Base-by-base conservation (phyloP, 2,329 filamentous ascomycete species). In the Aspergillus brasiliensis region DNA sequence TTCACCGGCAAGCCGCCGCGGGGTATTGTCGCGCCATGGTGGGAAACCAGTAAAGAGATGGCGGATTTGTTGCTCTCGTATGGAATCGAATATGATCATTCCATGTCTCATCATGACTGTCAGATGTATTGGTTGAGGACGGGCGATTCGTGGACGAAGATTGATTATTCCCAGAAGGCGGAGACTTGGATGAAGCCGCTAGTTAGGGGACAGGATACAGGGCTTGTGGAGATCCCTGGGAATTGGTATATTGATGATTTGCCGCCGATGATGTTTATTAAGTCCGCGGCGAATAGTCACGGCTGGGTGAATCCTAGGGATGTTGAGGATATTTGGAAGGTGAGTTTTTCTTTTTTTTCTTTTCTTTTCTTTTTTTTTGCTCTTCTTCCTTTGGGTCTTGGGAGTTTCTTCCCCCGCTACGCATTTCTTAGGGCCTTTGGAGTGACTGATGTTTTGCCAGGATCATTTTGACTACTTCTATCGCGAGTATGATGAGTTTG, bases 1-100 rank as follows among this genome's bases (percentile, higher is more conserved):
- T 93, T 93, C 73, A 85, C 84, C 58, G 87, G 89, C 10, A 92
- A 91, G 74, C 88, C 89, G 0, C 91, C 91, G 0, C 80, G 88
- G 0, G 90, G 90, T 1, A 88, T 83, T 40, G 89, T 92, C 0
- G 89, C 89, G 0, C 90, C 90, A 0, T 92, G 85, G 83, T 92
- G 89, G 89, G 89, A 92, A 70, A 87, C 85, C 0, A 87, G 84
- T 60, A 82, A 85, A 63, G 89, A 91, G 69, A 88, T 87, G 3
- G 84, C 85, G 0, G 76, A 81, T 38, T 60, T 80, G 19, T 66
- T 79, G 55, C 71, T 81, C n/a, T 69, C 65, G 6, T 79, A 80
- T 51, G 78, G 78, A 0, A 76, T 80, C 19, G 76, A 80, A 62
- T 78, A 77, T 62, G 78, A 80, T 58, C 78, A 81, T 65, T 76